Evolutionary conservation across 164 flowering plant species (phyloP).

Genomic region (Piper betle): DNA sequence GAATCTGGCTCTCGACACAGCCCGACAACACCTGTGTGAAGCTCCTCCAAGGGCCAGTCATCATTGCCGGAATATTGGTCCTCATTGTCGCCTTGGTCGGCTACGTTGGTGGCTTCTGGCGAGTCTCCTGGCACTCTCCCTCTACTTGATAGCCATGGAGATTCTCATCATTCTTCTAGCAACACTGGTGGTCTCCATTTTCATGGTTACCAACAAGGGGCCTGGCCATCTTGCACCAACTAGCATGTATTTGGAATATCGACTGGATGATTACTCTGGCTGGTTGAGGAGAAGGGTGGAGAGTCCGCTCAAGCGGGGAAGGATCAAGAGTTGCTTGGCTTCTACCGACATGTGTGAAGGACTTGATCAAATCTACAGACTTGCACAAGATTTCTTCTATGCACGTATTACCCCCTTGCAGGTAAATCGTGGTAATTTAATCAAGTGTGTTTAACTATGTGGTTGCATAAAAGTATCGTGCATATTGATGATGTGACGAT

Average conservation of each 20-base stretch:
- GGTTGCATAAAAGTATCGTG: too few species aligned
- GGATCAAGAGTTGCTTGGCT: conserved; percentile 56
- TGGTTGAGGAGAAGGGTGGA: conserved; percentile 56
- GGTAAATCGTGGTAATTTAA: conserved; percentile 23
- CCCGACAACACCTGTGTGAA: conserved; percentile 74
- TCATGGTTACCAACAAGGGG: conserved; percentile 62
- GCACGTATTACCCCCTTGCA: conserved; percentile 65
- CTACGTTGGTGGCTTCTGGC: conserved; percentile 71
- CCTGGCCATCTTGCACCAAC: conserved; percentile 65
- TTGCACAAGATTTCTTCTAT: conserved; percentile 79
- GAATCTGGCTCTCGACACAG: conserved; percentile 68
- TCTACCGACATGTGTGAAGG: conserved; percentile 48
- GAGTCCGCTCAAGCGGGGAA: conserved; percentile 68
- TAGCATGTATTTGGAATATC: conserved; percentile 69
- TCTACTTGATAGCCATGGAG: conserved; percentile 71
- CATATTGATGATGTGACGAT: too few species aligned
- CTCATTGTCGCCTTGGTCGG: conserved; percentile 59
- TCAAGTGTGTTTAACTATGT: too few species aligned
- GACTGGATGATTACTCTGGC: conserved; percentile 59
- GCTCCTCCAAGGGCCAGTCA: conserved; percentile 86
- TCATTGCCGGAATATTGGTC: conserved; percentile 57
- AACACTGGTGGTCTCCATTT: conserved; percentile 50
- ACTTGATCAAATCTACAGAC: conserved; percentile 55
- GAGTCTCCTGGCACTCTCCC: conserved; percentile 48
- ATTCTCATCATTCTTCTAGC: conserved; percentile 46